Base-by-base conservation (phyloP, 768 basidiomycete genomes). In the Trametes punicea region DNA sequence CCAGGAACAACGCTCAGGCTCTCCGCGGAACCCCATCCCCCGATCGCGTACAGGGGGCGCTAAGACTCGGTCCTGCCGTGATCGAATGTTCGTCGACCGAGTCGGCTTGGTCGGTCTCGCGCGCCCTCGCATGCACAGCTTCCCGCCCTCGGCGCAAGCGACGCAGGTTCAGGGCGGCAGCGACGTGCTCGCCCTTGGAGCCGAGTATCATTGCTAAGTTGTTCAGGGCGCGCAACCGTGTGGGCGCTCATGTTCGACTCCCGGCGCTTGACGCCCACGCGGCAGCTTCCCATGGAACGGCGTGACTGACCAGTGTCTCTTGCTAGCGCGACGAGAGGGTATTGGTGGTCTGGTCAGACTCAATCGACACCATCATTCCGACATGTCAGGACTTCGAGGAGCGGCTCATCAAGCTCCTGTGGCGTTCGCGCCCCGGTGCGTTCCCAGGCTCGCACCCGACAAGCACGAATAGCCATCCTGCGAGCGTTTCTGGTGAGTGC, bases 271-370 rank as follows among this genome's bases (percentile, higher is more conserved):
- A n/a, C 34, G 34, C 34, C 34, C n/a, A 13, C 31, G 31, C 31
- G 31, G 5, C 13, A 8, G 15, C 34, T 36, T n/a, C 34, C 15
- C 15, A 36, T n/a, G n/a, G n/a, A 9, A 3, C 13, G 31, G 9
- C 20, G 16, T 27, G 41, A 36, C 44, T 49, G 40, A 38, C 29
- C 27, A 18, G 9, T 40, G 18, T 44, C 30, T 46, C 29, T 23
- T 41, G 48, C 5, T 60, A 88, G 87, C 82, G 91, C 42, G 87
- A 92, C 67, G 92, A 93, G 68, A 82, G 88, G 34, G 87, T 89
- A 16, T 78, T 94, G 51, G 81, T 93, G 58, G 83, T 93, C 60
- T 94, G 91, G 91, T 84, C 87, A 18, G 88, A 92, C 66, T 79
- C 82, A 0, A 77, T 93, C 41, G 88, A 92, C 65, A 78, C 77